Conservation (phyloP, 345 rosid genomes). For the Durio zibethinus region DNA sequence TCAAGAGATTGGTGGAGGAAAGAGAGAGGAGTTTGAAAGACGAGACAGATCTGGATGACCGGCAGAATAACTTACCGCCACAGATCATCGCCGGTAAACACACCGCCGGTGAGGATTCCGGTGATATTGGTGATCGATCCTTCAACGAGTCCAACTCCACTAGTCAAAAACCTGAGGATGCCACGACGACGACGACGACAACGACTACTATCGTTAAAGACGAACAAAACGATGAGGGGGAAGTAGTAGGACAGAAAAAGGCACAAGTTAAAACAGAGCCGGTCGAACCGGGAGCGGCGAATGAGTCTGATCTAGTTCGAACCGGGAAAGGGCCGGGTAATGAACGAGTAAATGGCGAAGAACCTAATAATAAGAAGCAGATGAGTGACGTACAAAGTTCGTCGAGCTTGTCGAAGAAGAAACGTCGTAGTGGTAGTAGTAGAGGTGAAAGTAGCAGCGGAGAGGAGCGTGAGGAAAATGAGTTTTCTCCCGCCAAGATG, state of each 20-base stretch:
- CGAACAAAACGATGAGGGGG: conserved; percentile 24
- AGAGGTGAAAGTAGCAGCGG: too few relatives aligned
- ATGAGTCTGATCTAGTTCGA: conserved; percentile 21
- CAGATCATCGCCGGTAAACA: conserved; percentile 20
- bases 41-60: conserved; percentile 39
- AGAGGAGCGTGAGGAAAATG: conserved; percentile 43
- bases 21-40: conserved; percentile 34
- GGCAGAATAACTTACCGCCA: conserved; percentile 14
- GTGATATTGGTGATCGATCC: conserved; percentile 42
- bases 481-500: conserved; percentile 52
- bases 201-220: not conserved
- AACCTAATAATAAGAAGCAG: conserved; percentile 23
- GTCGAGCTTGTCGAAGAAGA: conserved; percentile 36
- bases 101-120: conserved; percentile 29
- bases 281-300: conserved; percentile 19
- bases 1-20: conserved; percentile 54
- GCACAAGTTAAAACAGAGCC: conserved; percentile 20
- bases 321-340: conserved; percentile 16
- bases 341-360: conserved; percentile 17
- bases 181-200: too few relatives aligned
- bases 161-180: conserved; percentile 37
- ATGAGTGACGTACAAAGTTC: conserved; percentile 53
- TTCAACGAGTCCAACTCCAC: conserved; percentile 55
- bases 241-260: conserved; percentile 7
- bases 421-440: conserved; percentile 35